Evolutionary conservation across 768 basidiomycete species (phyloP).

Genomic region (Boletus sp.): DNA sequence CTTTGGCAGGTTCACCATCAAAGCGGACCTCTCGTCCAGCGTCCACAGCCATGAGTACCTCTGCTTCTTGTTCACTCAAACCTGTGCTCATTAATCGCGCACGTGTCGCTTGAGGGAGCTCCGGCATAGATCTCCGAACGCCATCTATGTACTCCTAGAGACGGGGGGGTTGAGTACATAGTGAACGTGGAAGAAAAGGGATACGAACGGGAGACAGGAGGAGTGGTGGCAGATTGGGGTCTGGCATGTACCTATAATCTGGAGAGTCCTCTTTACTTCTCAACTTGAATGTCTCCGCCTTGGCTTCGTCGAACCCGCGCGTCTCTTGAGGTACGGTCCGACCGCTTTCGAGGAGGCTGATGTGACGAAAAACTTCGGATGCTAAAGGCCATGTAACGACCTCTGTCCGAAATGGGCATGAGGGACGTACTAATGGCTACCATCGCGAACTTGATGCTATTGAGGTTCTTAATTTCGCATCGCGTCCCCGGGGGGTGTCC

Average conservation of each 20-base stretch:
- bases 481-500: slow-evolving; percentile 71
- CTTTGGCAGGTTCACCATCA: slow-evolving; percentile 50
- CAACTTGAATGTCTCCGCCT: slow-evolving; percentile 75
- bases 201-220: slow-evolving; percentile 47
- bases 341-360: slow-evolving; percentile 46
- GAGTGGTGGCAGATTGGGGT: slow-evolving; percentile 84
- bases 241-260: slow-evolving; percentile 98
- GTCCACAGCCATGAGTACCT: slow-evolving; percentile 74
- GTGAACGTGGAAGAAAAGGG: neutral
- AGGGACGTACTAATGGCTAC: slow-evolving; percentile 71
- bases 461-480: slow-evolving; percentile 96
- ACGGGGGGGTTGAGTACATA: neutral
- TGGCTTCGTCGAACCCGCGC: slow-evolving; percentile 82
- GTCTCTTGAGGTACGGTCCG: slow-evolving; percentile 74
- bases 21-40: slow-evolving; percentile 57
- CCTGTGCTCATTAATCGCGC: slow-evolving; percentile 52
- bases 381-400: slow-evolving; percentile 41
- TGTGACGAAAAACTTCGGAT: slow-evolving; percentile 80
- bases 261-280: slow-evolving; percentile 91
- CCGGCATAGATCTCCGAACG: slow-evolving; percentile 58
- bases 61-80: slow-evolving; percentile 61
- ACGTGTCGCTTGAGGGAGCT: slow-evolving; percentile 67
- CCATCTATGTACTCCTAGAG: slow-evolving; percentile 59
- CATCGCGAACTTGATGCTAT: slow-evolving; percentile 82
- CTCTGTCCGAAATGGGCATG: neutral